A percentile compares a stretch with the other conserved stretches of the same genome.
phyloP scores from a whole-genome alignment of 176 grass and related monocot genomes.

The Luzula sylvatica region DNA sequence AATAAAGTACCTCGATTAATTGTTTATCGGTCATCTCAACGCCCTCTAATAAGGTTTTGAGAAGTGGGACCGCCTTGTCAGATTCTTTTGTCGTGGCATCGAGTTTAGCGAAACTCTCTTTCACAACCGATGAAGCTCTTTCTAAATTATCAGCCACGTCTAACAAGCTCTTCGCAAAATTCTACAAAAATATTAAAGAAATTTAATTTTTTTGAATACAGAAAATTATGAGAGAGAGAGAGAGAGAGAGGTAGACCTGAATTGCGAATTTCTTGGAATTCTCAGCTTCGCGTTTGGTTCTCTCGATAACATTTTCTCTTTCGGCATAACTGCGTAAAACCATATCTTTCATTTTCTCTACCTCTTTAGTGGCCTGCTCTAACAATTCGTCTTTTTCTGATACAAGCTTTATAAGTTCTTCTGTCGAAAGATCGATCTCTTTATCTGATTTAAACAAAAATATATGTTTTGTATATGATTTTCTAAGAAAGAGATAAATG shows the following conservation, averaged over 20 bases:
- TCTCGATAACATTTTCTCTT: conserved; percentile 32
- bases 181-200: conserved; percentile 3
- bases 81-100: conserved; percentile 12
- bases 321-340: conserved; percentile 28
- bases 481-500: background rate
- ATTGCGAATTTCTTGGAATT: conserved; percentile 37
- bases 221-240: background rate
- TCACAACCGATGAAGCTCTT: conserved; percentile 37
- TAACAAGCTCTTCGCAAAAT: conserved; percentile 30
- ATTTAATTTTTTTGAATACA: background rate
- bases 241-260: conserved; percentile 20
- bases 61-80: conserved; percentile 27
- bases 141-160: conserved; percentile 34
- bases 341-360: conserved; percentile 30
- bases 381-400: conserved; percentile 28
- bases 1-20: conserved; percentile 18
- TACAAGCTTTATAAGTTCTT: conserved; percentile 30
- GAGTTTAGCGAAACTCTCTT: conserved; percentile 31
- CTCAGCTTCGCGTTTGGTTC: conserved; percentile 33
- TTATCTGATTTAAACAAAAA: conserved; percentile 14
- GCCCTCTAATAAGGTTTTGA: conserved; percentile 30
- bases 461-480: too few species aligned
- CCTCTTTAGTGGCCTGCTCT: conserved; percentile 21
- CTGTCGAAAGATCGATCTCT: conserved; percentile 21
- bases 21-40: conserved; percentile 42